Base-by-base conservation (phyloP, 2,329 filamentous ascomycete genomes). In the Sarocladiaceae sp. region DNA sequence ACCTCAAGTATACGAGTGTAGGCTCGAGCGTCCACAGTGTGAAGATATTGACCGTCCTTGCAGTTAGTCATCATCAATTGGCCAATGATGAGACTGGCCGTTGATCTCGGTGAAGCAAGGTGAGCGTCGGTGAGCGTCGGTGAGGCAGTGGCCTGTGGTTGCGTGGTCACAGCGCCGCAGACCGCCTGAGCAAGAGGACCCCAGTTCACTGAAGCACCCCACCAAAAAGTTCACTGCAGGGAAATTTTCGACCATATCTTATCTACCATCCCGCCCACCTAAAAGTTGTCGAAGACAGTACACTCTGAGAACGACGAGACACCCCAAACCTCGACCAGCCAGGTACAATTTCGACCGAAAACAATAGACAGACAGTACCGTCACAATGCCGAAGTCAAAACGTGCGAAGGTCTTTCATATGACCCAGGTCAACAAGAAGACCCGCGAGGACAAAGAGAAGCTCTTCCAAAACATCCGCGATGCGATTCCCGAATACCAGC, bases 381-480 rank as follows among this genome's bases (percentile, higher is more conserved):
- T 52, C 63, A 72, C 59, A 53, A 98, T 98, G 93, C 93, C 93
- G 63, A 90, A 94, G 74, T 97, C 93, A 51, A 97, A 93, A 77
- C 87, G 93, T 68, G 78, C 85, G 57, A 91, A 84, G 69, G 76
- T 94, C 66, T 81, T 95, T 55, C 85, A 95, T 73, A 80, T 95
- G 62, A 89, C 90, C 55, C 84, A 93, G 73, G 90, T 93, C 58
- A 73, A 80, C 66, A 96, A 95, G 74, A 97, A 96, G 75, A 83
- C 81, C 51, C 84, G 86, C 68, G 94, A 95, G 72, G 85, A 96
- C 66, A 90, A 90, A 66, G 80, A 90, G 60, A 83, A 84, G 60
- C 83, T 97, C 51, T 95, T 91, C 70, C 74, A 84, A 66, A 88
- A 87, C 65, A 85, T 98, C 52, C 88, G 89, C 65, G 83, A 90